Evolutionary conservation across 2,329 filamentous ascomycete species (phyloP).

Genomic region (Claviceps lovelessii): DNA sequence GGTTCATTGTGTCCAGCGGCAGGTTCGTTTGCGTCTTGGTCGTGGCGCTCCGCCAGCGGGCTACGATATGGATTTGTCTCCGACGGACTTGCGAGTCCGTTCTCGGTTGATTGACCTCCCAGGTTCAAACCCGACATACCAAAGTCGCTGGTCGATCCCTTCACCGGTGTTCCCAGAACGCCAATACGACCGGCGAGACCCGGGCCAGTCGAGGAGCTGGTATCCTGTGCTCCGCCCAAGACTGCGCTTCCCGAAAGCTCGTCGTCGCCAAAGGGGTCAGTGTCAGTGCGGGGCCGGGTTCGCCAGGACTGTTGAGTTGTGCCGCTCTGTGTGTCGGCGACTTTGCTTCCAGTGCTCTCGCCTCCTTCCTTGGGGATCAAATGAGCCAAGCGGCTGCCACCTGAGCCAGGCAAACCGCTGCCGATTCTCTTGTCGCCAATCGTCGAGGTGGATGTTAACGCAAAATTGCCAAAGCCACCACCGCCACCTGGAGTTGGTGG

Average conservation of each 20-base stretch:
- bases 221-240: conserved; percentile 61
- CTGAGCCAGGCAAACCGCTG: conserved; percentile 49
- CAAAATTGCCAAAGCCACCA: conserved; percentile 82
- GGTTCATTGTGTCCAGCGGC: conserved; percentile 27
- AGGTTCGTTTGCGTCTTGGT: conserved; percentile 46
- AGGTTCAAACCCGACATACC: conserved; percentile 47
- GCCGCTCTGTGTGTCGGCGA: conserved; percentile 31
- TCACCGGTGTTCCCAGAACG: conserved; percentile 39
- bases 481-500: conserved; percentile 52
- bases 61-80: conserved; percentile 95
- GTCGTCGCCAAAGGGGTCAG: conserved; percentile 62
- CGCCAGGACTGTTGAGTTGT: conserved; percentile 38
- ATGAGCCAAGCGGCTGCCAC: conserved; percentile 76
- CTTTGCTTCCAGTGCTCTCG: conserved; percentile 45
- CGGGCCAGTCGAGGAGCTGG: conserved; percentile 27
- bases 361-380: conserved; percentile 64
- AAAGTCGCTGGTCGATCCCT: conserved; percentile 42
- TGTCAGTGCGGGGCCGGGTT: conserved; percentile 51
- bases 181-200: conserved; percentile 21
- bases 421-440: conserved; percentile 62
- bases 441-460: conserved; percentile 43
- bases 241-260: conserved; percentile 53
- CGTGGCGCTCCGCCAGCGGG: conserved; percentile 61
- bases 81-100: conserved; percentile 75
- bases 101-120: conserved; percentile 41